Conservation (phyloP, 192 early-diverging fungal genomes). For the Radiomyces spectabilis region DNA sequence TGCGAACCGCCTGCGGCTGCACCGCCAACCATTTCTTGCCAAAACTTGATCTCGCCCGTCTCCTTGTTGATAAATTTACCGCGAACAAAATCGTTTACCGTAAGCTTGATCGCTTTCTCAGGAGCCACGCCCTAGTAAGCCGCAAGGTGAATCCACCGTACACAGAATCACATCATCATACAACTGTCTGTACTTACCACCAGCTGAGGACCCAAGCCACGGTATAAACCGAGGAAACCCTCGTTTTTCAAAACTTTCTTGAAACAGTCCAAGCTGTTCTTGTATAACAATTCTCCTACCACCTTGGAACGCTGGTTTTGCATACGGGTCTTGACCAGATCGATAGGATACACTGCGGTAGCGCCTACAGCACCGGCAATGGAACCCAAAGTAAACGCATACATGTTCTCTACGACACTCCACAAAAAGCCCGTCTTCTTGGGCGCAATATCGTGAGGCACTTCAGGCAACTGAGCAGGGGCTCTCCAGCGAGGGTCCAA, state of each 20-base stretch:
- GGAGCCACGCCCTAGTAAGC: constrained; percentile 76
- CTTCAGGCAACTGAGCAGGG: constrained; percentile 2
- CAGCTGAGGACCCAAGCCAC: constrained; percentile 88
- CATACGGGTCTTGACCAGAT: constrained; percentile 98
- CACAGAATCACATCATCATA: no score
- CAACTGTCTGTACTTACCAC: constrained; percentile 60
- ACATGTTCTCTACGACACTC: constrained; percentile 21
- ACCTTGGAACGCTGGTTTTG: constrained; percentile 92
- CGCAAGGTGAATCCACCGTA: no score
- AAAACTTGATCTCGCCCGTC: constrained; percentile 67
- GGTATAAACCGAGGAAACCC: constrained; percentile 84
- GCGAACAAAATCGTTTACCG: constrained; percentile 91
- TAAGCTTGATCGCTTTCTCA: constrained; percentile 97
- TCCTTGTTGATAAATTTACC: constrained; percentile 55
- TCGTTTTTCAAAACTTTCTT: constrained; percentile 89
- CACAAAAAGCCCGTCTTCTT: constrained; percentile 21
- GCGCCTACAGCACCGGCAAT: constrained; percentile 93
- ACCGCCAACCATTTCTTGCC: constrained; percentile 82
- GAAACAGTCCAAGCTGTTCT: constrained; percentile 95
- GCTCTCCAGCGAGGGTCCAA: constrained; percentile 48
- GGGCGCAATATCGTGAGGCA: neutral
- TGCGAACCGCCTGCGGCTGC: constrained; percentile 79
- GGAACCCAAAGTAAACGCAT: constrained; percentile 69
- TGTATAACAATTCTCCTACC: constrained; percentile 88
- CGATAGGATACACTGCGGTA: constrained; percentile 92